These are phyloP conservation scores for Acanthamoeba pearcei DNA, from an alignment of 208 protist genomes.

Conservation along the genomic window DNA sequence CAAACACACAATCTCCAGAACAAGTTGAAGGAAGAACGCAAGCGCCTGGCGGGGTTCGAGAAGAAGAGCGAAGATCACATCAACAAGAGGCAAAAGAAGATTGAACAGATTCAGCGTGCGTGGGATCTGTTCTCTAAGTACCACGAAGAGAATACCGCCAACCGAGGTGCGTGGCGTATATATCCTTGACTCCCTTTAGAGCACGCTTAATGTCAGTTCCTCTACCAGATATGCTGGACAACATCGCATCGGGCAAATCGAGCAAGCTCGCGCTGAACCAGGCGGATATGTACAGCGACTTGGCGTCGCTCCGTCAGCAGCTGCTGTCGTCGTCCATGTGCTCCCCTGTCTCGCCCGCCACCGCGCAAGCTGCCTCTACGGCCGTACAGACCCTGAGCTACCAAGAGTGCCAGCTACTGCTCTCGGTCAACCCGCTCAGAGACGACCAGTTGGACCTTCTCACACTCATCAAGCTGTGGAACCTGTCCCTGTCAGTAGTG, in stretches of 20 bases:
- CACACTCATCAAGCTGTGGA: conserved; percentile 32
- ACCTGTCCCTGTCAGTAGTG: neutral
- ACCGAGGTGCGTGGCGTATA: neutral
- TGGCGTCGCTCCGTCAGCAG: conserved; percentile 17
- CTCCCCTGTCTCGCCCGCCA: neutral
- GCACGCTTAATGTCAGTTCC: neutral
- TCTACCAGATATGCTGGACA: conserved; percentile 26
- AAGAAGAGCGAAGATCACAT: neutral
- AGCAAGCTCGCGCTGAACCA: neutral
- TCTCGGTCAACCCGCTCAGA: neutral
- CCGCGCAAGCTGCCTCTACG: neutral
- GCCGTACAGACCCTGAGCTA: neutral
- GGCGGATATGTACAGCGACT: neutral
- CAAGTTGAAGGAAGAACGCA: conserved; percentile 36
- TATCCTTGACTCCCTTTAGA: neutral
- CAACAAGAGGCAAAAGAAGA: neutral
- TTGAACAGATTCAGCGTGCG: neutral
- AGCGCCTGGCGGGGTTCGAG: neutral
- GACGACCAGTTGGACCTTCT: conserved; percentile 51
- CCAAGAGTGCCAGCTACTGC: conserved; percentile 41
- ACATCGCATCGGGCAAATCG: neutral
- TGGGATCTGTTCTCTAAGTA: conserved; percentile 6
- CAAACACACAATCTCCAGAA: neutral
- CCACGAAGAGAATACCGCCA: neutral
- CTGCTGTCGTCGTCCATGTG: conserved; percentile 34